These are phyloP conservation scores for Picea glauca DNA, from an alignment of 75 land plant genomes.

Conservation along the genomic window DNA sequence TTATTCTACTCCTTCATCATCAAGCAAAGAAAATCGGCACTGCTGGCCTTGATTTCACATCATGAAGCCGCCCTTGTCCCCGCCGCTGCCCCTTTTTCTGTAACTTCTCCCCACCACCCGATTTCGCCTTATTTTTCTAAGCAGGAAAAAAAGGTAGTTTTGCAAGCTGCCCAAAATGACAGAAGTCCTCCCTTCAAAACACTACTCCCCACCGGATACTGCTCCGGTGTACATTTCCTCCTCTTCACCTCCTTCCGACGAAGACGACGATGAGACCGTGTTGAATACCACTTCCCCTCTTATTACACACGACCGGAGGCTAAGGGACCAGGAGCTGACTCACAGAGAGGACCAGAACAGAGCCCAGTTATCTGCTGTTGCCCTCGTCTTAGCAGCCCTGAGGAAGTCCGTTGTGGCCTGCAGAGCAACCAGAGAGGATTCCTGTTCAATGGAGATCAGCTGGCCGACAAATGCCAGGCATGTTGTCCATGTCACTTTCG, in stretches of 20 bases:
- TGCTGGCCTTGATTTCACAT: not conserved
- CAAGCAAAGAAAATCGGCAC: not conserved
- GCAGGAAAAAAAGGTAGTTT: not conserved
- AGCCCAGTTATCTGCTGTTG: slow-evolving; percentile 48
- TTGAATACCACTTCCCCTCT: slow-evolving; percentile 10
- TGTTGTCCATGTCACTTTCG: slow-evolving; percentile 91
- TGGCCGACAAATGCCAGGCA: slow-evolving; percentile 84
- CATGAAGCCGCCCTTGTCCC: slow-evolving; percentile 3
- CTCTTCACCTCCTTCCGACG: not conserved
- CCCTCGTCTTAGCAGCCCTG: slow-evolving; percentile 50
- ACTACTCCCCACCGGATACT: slow-evolving; percentile 4
- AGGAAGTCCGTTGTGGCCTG: slow-evolving; percentile 67
- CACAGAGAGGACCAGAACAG: slow-evolving; percentile 5
- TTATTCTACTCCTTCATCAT: not conserved
- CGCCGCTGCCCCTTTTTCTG: not conserved
- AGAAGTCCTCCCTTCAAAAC: slow-evolving; percentile 12
- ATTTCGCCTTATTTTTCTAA: not conserved
- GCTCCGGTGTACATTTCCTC: not conserved
- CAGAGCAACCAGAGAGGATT: slow-evolving; percentile 34
- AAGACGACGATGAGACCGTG: slow-evolving; percentile 7
- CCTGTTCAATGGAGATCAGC: slow-evolving; percentile 71
- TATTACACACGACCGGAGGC: slow-evolving; percentile 6
- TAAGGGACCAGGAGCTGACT: not conserved
- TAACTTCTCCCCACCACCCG: slow-evolving; percentile 1
- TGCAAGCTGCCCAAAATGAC: not conserved